Evolutionary conservation across 2,329 filamentous ascomycete species (phyloP).

Genomic region (Camptophora hylomeconis): DNA sequence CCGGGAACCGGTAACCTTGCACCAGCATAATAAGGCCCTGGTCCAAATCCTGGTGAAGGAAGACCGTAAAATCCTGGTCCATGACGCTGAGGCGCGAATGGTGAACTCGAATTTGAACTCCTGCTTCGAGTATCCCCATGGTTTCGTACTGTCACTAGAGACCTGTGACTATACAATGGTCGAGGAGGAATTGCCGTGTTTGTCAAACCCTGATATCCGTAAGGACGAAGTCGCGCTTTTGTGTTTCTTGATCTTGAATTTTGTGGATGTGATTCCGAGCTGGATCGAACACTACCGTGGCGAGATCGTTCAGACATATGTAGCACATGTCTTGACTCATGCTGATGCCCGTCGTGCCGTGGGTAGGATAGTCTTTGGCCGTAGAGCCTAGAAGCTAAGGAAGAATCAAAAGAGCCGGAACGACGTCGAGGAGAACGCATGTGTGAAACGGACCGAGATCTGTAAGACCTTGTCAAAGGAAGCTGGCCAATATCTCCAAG

Average conservation of each 20-base stretch:
- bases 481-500: conserved; percentile 53
- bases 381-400: conserved; percentile 9
- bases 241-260: conserved; percentile 9
- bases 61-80: no score
- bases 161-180: conserved; percentile 6
- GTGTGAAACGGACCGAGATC: conserved; percentile 21
- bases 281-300: conserved; percentile 11
- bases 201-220: conserved; percentile 4
- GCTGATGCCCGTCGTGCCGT: conserved; percentile 7
- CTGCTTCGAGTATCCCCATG: neutral
- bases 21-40: no score
- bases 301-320: conserved; percentile 13
- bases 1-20: conserved; percentile 4
- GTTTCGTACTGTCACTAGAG: conserved; percentile 12
- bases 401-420: conserved; percentile 13
- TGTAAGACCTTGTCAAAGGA: no score
- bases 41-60: no score
- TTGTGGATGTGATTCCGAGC: conserved; percentile 8
- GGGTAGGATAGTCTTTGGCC: conserved; percentile 7
- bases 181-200: neutral
- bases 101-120: conserved; percentile 13
- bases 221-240: conserved; percentile 6
- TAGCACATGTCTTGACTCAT: conserved; percentile 8
- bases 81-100: conserved; percentile 6
- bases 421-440: conserved; percentile 8